Percentiles rank a stretch among this genome's conserved stretches.
phyloP scores from a whole-genome alignment of 2,329 filamentous ascomycete species.

The Monosporascus cannonballus region DNA sequence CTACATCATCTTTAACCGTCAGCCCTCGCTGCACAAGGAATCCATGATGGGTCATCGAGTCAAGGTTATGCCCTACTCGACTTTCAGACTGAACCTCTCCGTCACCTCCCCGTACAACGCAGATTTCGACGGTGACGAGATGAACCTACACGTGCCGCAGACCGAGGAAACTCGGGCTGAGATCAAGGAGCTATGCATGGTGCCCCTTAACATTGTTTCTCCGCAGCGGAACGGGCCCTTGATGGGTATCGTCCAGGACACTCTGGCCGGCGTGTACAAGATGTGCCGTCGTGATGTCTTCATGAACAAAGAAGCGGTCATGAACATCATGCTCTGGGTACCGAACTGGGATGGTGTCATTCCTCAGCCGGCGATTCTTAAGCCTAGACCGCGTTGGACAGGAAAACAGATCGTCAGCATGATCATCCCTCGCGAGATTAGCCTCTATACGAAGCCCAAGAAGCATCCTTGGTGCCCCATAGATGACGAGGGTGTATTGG shows the following conservation, averaged over 20 bases:
- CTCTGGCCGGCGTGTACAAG: slow-evolving; percentile 94
- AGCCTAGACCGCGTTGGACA: slow-evolving; percentile 89
- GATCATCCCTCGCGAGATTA: slow-evolving; percentile 82
- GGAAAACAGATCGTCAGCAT: slow-evolving; percentile 97
- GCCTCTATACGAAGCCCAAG: slow-evolving; percentile 62
- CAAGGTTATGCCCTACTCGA: slow-evolving; percentile 97
- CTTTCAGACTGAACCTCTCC: slow-evolving; percentile 93
- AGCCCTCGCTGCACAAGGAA: slow-evolving; percentile 97
- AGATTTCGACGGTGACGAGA: slow-evolving; percentile 99
- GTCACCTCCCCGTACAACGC: slow-evolving; percentile 99
- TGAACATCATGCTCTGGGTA: slow-evolving; percentile 97
- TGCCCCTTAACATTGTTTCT: slow-evolving; percentile 97
- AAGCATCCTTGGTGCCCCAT: slow-evolving; percentile 52
- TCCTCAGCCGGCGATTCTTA: slow-evolving; percentile 87
- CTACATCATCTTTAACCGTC: slow-evolving; percentile 99
- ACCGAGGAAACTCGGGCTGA: slow-evolving; percentile 95
- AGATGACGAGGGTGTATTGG: slow-evolving; percentile 71
- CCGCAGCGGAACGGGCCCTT: slow-evolving; percentile 93
- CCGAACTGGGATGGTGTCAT: slow-evolving; percentile 96
- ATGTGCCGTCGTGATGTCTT: slow-evolving; percentile 90
- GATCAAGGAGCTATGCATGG: slow-evolving; percentile 89
- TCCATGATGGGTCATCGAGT: slow-evolving; percentile 99
- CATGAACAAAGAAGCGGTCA: slow-evolving; percentile 82
- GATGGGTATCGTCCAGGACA: slow-evolving; percentile 99
- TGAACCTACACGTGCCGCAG: slow-evolving; percentile 99